Evolutionary conservation across 768 basidiomycete genomes (phyloP), one percentile per base, ranked within the genome.

Genomic region (Boletus edulis): DNA sequence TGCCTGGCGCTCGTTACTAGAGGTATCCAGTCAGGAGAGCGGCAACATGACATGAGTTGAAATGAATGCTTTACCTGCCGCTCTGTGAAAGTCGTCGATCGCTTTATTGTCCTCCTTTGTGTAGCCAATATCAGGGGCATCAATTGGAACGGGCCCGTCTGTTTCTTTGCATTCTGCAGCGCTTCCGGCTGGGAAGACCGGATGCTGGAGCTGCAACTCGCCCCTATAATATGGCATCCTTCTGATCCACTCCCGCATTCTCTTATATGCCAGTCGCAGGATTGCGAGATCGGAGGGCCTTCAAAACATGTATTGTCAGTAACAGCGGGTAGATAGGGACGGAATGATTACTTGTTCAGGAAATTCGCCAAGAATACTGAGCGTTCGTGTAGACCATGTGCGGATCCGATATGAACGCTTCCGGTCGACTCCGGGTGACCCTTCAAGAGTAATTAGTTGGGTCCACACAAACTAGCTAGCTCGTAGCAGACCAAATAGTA

Each of bases 331-430:
- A 17, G 2, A 2, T 13, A 4, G 4, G 13, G 35, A 12, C 14
- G 51, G 9, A 35, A 64, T 27, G n/a, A 73, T 48, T 48, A 83
- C 81, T 73, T 64, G 39, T 74, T 68, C 18, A 82, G 70, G 62
- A 72, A 81, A 22, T 76, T 77, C 11, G 80, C 64, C 49, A 78
- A 73, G 58, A 83, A 83, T 42, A 68, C 62, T 12, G 73, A 68
- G 15, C 71, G 66, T 8, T 73, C 74, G 49, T 75, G 72, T 20
- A 72, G 68, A 56, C 81, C 68, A 4, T 68, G 51, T 3, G 72
- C 77, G n/a, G 75, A 73, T 31, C 52, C 64, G 51, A 82, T 79
- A 61, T 83, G 82, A 18, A 81, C 72, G 45, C 72, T 70, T 10
- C 83, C 82, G 10, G 53, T 51, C 6, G 81, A 78, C 18, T 65